Percentiles rank a stretch among this genome's conserved stretches.
These are phyloP conservation scores for Wallacemonas collosoma DNA, from an alignment of 208 protist species.

Conservation along the genomic window DNA sequence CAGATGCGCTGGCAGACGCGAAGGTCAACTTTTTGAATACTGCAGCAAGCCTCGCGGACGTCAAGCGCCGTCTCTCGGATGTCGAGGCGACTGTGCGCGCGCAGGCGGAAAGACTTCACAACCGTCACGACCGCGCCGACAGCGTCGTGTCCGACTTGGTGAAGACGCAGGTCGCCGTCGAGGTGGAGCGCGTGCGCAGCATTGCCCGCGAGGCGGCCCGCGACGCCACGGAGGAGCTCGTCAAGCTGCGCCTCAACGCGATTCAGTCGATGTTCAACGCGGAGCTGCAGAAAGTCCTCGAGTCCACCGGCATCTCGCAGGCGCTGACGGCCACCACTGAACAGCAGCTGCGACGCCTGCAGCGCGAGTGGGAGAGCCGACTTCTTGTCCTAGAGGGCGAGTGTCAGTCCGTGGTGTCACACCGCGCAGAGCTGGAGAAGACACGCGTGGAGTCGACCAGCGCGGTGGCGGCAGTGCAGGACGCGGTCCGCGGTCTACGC, in stretches of 20 bases:
- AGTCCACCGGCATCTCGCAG: slow-evolving; percentile 36
- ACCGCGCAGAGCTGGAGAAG: slow-evolving; percentile 14
- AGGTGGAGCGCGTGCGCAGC: slow-evolving; percentile 71
- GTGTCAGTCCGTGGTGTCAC: slow-evolving; percentile 10
- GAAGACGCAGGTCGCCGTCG: slow-evolving; percentile 48
- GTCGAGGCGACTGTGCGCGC: slow-evolving; percentile 47
- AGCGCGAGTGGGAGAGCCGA: slow-evolving; percentile 23
- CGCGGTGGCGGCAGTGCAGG: slow-evolving; percentile 2
- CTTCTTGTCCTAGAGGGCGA: slow-evolving; percentile 22
- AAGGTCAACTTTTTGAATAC: slow-evolving; percentile 13
- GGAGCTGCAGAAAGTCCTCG: slow-evolving; percentile 56
- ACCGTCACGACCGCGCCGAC: slow-evolving; percentile 46
- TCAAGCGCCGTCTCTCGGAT: slow-evolving; percentile 46
- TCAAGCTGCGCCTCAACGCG: slow-evolving; percentile 55
- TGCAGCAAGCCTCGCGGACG: neutral
- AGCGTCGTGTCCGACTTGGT: slow-evolving; percentile 52
- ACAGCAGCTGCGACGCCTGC: slow-evolving; percentile 31
- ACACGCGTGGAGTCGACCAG: neutral
- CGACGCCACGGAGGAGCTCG: slow-evolving; percentile 58
- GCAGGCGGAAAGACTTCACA: slow-evolving; percentile 52
- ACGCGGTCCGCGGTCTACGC: slow-evolving; percentile 19
- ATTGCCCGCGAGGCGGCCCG: slow-evolving; percentile 73
- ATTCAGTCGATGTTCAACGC: slow-evolving; percentile 50
- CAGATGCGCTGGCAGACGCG: slow-evolving; percentile 7
- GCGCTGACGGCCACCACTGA: slow-evolving; percentile 35